A percentile compares a stretch with the other conserved stretches of the same genome.
Evolutionary conservation across 2,329 filamentous ascomycete species (phyloP).

Genomic region (Diaporthe velutina): DNA sequence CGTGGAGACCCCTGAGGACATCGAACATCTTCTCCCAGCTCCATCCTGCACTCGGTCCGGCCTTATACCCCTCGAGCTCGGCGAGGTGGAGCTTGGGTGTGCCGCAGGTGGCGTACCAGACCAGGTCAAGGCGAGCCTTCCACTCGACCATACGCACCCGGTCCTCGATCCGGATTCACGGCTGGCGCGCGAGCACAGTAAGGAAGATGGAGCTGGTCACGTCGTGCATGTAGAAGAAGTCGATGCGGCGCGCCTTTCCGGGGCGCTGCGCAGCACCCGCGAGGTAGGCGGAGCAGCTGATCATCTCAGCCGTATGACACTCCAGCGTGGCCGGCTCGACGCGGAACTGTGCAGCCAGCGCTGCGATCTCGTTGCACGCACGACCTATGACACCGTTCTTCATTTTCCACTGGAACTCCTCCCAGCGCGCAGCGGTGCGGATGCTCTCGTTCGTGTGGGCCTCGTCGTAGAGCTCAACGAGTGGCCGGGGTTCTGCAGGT

Average conservation of each 20-base stretch:
- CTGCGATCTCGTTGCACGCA: conserved; percentile 67
- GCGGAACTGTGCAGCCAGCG: conserved; percentile 65
- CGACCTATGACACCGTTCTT: conserved; percentile 72
- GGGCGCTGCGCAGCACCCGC: conserved; percentile 62
- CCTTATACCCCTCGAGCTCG: conserved; percentile 42
- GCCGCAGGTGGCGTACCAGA: conserved; percentile 72
- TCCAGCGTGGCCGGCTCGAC: conserved; percentile 57
- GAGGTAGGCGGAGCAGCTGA: conserved; percentile 43
- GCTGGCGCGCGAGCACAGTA: conserved; percentile 46
- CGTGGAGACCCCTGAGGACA: conserved; percentile 44
- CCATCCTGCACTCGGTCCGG: conserved; percentile 38
- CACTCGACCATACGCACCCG: conserved; percentile 74
- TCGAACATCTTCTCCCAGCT: conserved; percentile 47
- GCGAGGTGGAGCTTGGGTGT: conserved; percentile 53
- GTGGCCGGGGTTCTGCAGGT: conserved; percentile 2
- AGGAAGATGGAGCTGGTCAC: conserved; percentile 51
- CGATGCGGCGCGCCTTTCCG: conserved; percentile 69
- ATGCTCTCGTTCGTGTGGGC: conserved; percentile 60
- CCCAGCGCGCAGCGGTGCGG: conserved; percentile 56
- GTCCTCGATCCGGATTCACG: conserved; percentile 50
- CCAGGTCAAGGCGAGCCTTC: conserved; percentile 74
- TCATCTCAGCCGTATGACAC: conserved; percentile 50
- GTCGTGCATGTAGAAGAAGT: conserved; percentile 69
- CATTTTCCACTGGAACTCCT: conserved; percentile 56
- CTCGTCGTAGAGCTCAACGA: conserved; percentile 43